Evolutionary conservation across 2,329 filamentous ascomycete species (phyloP).

Genomic region (Fusarium sublunatum): DNA sequence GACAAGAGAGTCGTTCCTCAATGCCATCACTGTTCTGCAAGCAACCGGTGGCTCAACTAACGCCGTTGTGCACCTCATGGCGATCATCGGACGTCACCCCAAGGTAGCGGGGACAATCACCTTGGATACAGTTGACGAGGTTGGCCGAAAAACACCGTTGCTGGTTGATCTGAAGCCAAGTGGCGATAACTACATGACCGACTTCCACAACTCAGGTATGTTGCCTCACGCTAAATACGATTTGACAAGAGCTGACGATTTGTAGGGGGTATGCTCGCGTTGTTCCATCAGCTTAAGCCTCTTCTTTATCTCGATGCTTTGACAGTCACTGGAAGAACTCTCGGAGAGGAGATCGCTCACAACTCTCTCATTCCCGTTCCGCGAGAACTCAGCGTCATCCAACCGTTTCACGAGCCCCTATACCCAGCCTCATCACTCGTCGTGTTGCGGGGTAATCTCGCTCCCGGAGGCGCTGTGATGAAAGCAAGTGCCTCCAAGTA

Average conservation of each 20-base stretch:
- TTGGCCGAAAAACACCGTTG: conserved; percentile 81
- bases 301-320: conserved; percentile 80
- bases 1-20: conserved; percentile 81
- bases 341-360: conserved; percentile 80
- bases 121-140: conserved; percentile 80
- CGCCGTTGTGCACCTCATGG: conserved; percentile 85
- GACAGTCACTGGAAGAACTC: conserved; percentile 85
- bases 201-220: conserved; percentile 79
- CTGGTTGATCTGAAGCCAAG: conserved; percentile 88
- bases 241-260: neutral
- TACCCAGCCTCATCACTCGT: conserved; percentile 83
- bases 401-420: conserved; percentile 71
- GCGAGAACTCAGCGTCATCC: conserved; percentile 63
- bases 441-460: conserved; percentile 85
- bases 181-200: conserved; percentile 88
- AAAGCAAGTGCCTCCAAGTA: conserved; percentile 92
- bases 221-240: neutral
- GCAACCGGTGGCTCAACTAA: conserved; percentile 88
- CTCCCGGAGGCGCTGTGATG: conserved; percentile 84
- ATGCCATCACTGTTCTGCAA: conserved; percentile 88
- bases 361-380: conserved; percentile 69
- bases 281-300: conserved; percentile 81
- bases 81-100: conserved; percentile 81
- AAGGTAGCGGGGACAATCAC: conserved; percentile 72
- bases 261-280: conserved; percentile 79